Base-by-base conservation (phyloP, 257 asterid species). In the Plantago elongata region DNA sequence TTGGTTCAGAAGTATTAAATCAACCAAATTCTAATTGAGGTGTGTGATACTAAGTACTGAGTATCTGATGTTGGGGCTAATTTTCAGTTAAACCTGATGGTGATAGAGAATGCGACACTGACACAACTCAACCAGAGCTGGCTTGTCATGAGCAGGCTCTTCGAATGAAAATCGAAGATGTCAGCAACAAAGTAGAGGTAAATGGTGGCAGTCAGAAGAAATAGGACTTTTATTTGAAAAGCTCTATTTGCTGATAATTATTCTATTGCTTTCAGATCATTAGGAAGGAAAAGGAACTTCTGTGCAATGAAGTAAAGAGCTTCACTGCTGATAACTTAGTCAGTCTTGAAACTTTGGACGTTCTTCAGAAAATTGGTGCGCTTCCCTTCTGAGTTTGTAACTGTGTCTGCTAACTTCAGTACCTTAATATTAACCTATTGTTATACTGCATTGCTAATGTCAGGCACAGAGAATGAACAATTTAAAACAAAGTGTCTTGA, bases 341-440 rank as follows among this genome's bases (percentile, higher is more conserved):
- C 63, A 84, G 85, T 30, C 70, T 83, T 13, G 92, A 86, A 71
- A 71, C 80, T 54, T 57, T 71, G 54, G 45, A 61, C 46, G 79
- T 82, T 75, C 90, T 84, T 54, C 87, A 81, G 81, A 76, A 74
- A 74, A 78, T 88, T 40, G 71, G 98, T 88, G 70, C 15, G 95
- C 76, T 42, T 44, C 67, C 27, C 11, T 65, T 54, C 43, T 40
- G 40, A 60, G 57, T 54, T 61, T 17, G 17, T 52, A 11, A 11
- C 54, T 43, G 40, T 50, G 13, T 60, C 34, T 15, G 14, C 47
- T 13, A 10, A 51, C 18, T 61, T 76, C 70, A 38, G 16, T 52
- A 47, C 13, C 40, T 14, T 64, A 51, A 60, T 34, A 34, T 22
- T 76, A 22, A 52, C 30, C 15, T 18, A 29, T 76, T 60, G 10